These are phyloP conservation scores for Ballota nigra DNA, from an alignment of 257 asterid genomes.

Conservation along the genomic window DNA sequence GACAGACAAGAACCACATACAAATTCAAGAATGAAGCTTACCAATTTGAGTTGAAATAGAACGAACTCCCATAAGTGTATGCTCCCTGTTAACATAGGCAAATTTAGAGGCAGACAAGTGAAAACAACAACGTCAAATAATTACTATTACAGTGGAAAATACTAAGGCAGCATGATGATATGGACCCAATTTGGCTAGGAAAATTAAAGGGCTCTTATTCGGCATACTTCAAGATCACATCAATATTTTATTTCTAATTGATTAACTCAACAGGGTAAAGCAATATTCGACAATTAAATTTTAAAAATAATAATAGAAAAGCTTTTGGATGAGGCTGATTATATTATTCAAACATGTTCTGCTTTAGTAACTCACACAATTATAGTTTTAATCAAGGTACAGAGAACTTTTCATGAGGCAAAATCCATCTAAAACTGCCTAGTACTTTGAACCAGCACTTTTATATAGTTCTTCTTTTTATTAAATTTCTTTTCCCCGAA, in stretches of 20 bases:
- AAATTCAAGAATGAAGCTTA: constrained; percentile 28
- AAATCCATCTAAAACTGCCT: background rate
- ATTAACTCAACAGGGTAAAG: background rate
- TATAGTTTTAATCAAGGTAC: background rate
- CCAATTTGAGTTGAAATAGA: constrained; percentile 84
- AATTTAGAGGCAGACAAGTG: constrained; percentile 8
- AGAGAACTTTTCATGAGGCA: too few relatives aligned
- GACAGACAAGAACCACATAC: background rate
- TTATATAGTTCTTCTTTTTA: too few relatives aligned
- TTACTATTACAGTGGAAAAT: background rate
- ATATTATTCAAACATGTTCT: background rate
- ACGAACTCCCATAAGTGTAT: constrained; percentile 59
- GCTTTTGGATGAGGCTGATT: background rate
- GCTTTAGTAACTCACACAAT: background rate
- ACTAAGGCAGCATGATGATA: background rate
- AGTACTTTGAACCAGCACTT: background rate
- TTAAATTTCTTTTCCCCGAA: background rate
- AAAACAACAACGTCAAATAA: background rate
- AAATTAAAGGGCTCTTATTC: background rate
- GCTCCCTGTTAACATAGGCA: constrained; percentile 52
- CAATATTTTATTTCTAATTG: background rate
- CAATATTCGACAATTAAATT: background rate
- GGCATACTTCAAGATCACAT: background rate
- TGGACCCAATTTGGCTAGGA: background rate
- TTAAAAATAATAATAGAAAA: background rate